Evolutionary conservation across 768 basidiomycete species (phyloP), one percentile per base, ranked within the genome.

Genomic region (Termitomyces sp.): DNA sequence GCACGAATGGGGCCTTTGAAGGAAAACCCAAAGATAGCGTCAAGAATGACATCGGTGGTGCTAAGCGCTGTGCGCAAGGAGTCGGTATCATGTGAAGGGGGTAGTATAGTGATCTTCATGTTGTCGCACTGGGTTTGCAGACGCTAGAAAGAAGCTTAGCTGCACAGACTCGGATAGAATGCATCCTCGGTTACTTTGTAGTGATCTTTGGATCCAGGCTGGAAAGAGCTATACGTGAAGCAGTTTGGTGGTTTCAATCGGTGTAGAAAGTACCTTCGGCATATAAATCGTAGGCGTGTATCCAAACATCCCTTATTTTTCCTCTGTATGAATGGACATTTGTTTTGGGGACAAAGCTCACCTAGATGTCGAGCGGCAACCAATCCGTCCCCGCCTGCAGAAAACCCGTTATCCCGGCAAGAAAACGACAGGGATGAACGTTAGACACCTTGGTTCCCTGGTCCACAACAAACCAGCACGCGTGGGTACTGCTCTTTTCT

Each of bases 1-100:
- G 87, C 73, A 12, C 97, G 88, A 5, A 95, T 81, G 38, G 97
- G 95, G 0, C 90, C 89, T 59, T 89, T 80, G 83, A 98, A 99
- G 1, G 95, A 98, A 77, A 99, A 98, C 5, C 96, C 97, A 66
- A 99, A 99, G 58, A 99, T 90, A 5, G 95, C 93, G 68, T 99
- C 97, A 56, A 99, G 79, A 20, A 98, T 82, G 46, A 97, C 86
- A 71, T 97, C 91, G 4, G 85, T 83, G 33, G 80, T 76, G 7
- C 76, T 67, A 40, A 90, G 77, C 6, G 82, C 81, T 46, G 74
- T 69, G 50, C 74, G 70, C 20, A 91, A 79, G 36, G 77, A 64
- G 20, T 78, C 75, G 16, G 71, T 64, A 23, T 82, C 80, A 41
- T 70, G 74, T 4, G 81, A 77, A 8, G 81, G 77, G 2, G 81